Percentiles rank a stretch among this genome's conserved stretches.
Conservation (phyloP, 768 basidiomycete species). For the Termitomyces sp. region DNA sequence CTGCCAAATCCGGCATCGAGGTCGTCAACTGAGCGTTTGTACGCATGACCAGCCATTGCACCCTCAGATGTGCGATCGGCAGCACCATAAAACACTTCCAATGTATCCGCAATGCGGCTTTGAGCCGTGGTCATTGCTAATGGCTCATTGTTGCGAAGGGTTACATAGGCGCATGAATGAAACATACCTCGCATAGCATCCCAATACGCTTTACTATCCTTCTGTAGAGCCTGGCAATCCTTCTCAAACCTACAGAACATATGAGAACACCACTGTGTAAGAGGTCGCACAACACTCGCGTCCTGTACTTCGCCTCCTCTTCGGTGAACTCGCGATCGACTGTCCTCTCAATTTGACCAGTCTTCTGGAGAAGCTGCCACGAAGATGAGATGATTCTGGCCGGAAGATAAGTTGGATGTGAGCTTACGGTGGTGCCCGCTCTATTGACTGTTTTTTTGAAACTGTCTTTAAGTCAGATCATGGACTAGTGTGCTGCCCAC, state of each 20-base stretch:
- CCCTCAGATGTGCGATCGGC: constrained; percentile 83
- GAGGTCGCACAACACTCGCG: constrained; percentile 46
- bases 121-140: constrained; percentile 94
- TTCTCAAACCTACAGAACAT: constrained; percentile 82
- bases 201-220: constrained; percentile 91
- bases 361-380: constrained; percentile 87
- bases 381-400: constrained; percentile 12
- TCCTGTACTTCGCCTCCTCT: constrained; percentile 86
- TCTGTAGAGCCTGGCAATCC: constrained; percentile 89
- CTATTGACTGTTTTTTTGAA: constrained; percentile 94
- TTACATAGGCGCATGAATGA: not conserved
- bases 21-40: constrained; percentile 93
- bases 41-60: constrained; percentile 96
- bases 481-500: not conserved
- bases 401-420: constrained; percentile 8
- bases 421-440: constrained; percentile 80
- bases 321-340: constrained; percentile 91
- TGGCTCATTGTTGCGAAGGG: not conserved
- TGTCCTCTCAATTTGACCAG: constrained; percentile 95
- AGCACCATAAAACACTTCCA: constrained; percentile 88
- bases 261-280: not conserved
- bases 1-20: constrained; percentile 79
- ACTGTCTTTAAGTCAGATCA: constrained; percentile 31
- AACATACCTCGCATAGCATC: constrained; percentile 87
- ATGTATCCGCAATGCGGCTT: constrained; percentile 85